Evolutionary conservation across 2,329 filamentous ascomycete genomes (phyloP).

Genomic region (Alternaria alternata): DNA sequence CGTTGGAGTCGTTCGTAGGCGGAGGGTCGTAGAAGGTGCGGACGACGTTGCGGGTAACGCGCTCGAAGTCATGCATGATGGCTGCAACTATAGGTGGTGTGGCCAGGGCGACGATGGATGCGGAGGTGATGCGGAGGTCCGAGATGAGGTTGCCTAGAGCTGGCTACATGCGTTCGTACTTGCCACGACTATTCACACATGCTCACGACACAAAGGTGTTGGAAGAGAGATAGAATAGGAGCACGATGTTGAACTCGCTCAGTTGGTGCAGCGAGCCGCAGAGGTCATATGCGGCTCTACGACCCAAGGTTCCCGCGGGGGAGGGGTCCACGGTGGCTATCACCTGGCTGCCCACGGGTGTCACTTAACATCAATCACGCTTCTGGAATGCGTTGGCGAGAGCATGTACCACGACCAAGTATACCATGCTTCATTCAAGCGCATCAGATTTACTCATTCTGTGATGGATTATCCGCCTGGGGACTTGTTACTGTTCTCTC

Average conservation of each 20-base stretch:
- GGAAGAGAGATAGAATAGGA: neutral
- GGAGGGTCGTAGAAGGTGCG: conserved; percentile 93
- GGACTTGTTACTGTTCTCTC: neutral
- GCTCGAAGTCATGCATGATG: conserved; percentile 74
- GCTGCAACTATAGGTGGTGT: conserved; percentile 4
- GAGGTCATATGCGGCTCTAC: conserved; percentile 18
- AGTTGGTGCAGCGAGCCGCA: conserved; percentile 8
- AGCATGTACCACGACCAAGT: neutral
- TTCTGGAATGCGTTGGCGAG: neutral
- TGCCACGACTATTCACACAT: neutral
- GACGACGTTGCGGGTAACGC: conserved; percentile 78
- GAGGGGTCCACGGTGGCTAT: conserved; percentile 9
- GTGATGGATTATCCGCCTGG: neutral
- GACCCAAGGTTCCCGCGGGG: conserved; percentile 12
- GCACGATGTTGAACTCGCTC: neutral
- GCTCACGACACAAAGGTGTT: neutral
- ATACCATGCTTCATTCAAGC: neutral
- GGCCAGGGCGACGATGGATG: conserved; percentile 16
- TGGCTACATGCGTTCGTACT: conserved; percentile 23
- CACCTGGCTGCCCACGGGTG: conserved; percentile 10
- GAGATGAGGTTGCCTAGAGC: conserved; percentile 20
- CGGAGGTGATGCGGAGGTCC: conserved; percentile 26
- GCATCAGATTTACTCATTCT: neutral
- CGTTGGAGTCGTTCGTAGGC: conserved; percentile 77
- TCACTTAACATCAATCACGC: conserved; percentile 8